These are phyloP conservation scores for Tulasnella sp. DNA, from an alignment of 768 basidiomycete genomes.

Conservation along the genomic window DNA sequence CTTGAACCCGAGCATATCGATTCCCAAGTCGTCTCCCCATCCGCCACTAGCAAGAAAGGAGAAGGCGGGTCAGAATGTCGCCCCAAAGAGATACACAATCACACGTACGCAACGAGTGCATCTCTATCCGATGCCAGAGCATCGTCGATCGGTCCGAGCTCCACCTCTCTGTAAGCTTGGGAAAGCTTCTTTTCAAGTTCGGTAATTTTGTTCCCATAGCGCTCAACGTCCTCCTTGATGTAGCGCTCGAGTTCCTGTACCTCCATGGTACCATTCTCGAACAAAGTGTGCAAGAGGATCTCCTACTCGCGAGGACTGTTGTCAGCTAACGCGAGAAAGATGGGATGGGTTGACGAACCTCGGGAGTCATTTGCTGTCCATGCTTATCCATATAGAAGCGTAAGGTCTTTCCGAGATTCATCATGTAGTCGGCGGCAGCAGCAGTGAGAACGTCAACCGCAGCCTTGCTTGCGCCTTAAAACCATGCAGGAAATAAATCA, in stretches of 20 bases:
- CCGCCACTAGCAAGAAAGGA: constrained; percentile 44
- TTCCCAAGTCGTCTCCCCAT: constrained; percentile 78
- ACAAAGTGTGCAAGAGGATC: constrained; percentile 83
- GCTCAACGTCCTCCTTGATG: constrained; percentile 76
- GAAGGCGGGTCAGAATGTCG: neutral
- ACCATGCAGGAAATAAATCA: neutral
- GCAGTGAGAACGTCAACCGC: constrained; percentile 68
- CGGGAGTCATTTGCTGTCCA: constrained; percentile 64
- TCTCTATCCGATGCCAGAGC: constrained; percentile 53
- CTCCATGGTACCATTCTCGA: constrained; percentile 75
- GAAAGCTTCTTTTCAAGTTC: constrained; percentile 83
- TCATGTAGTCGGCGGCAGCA: constrained; percentile 68
- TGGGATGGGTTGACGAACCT: constrained; percentile 39
- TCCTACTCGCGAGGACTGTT: constrained; percentile 39
- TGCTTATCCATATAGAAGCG: constrained; percentile 74
- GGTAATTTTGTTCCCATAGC: constrained; percentile 60
- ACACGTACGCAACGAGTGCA: constrained; percentile 51
- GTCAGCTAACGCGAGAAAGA: neutral
- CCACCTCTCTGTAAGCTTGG: constrained; percentile 67
- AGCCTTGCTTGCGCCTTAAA: constrained; percentile 54
- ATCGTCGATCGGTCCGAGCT: constrained; percentile 41
- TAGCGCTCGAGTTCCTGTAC: constrained; percentile 76
- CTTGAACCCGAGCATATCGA: constrained; percentile 84
- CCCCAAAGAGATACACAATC: neutral
- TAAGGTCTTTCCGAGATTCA: constrained; percentile 80